phyloP scores from a whole-genome alignment of 169 alveolate species.

The Plasmodium fragile region DNA sequence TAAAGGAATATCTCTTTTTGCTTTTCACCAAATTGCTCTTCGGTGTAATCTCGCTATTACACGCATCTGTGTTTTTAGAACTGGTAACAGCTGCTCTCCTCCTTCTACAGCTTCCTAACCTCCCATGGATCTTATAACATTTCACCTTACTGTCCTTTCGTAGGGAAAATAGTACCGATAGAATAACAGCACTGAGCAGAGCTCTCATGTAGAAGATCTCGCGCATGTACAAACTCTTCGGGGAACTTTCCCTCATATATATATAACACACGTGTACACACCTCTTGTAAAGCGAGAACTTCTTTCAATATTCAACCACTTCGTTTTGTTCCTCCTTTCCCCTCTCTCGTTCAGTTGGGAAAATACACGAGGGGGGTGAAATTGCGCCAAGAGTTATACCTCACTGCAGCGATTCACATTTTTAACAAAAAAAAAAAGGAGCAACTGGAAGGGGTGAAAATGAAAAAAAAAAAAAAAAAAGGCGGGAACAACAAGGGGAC shows the following conservation, averaged over 20 bases:
- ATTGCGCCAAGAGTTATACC: background rate
- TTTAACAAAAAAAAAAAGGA: background rate
- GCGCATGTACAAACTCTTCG: background rate
- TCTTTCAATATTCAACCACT: background rate
- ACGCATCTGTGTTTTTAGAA: constrained; percentile 12
- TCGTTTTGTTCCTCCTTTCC: background rate
- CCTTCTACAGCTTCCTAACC: background rate
- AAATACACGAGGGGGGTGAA: background rate
- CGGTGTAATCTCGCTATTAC: background rate
- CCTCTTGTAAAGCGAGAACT: background rate
- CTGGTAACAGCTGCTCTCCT: background rate
- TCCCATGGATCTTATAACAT: constrained; percentile 25
- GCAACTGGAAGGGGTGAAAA: background rate
- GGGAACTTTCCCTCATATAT: background rate
- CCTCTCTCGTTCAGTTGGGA: background rate
- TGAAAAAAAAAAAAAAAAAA: background rate
- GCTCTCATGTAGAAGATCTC: constrained; percentile 17
- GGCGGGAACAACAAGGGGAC: background rate
- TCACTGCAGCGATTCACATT: background rate
- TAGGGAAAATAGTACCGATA: constrained; percentile 24
- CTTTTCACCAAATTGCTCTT: background rate
- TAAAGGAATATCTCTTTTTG: constrained; percentile 50
- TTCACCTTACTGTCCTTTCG: background rate
- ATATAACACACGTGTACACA: background rate
- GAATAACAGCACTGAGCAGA: background rate